Evolutionary conservation across 2,329 filamentous ascomycete genomes (phyloP).

Genomic region (Aspergillus sp.): DNA sequence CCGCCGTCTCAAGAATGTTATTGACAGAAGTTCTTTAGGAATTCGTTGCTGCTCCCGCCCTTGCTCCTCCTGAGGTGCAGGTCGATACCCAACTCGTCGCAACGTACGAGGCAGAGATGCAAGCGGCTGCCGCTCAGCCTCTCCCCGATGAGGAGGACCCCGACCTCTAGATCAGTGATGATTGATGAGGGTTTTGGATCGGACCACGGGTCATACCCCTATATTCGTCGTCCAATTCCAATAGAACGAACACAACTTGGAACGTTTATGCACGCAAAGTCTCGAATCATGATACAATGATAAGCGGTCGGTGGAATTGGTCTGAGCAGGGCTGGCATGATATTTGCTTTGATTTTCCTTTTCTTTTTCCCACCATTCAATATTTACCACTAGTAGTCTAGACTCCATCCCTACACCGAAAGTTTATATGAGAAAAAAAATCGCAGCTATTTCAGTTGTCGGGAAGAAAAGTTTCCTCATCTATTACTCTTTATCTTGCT

Average conservation of each 20-base stretch:
- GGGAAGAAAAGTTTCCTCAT: conserved; percentile 13
- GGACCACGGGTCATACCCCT: conserved; percentile 4
- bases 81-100: conserved; percentile 82
- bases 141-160: conserved; percentile 94
- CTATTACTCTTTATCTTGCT: neutral
- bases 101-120: conserved; percentile 87
- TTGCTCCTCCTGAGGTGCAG: conserved; percentile 87
- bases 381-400: conserved; percentile 29
- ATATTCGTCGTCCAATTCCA: conserved; percentile 11
- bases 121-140: conserved; percentile 73
- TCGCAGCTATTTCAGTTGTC: conserved; percentile 16
- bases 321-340: conserved; percentile 35
- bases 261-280: conserved; percentile 25
- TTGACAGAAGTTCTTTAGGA: conserved; percentile 59
- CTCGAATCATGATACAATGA: conserved; percentile 39
- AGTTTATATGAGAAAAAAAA: conserved; percentile 25
- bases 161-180: conserved; percentile 43
- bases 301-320: conserved; percentile 32
- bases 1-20: conserved; percentile 17
- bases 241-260: conserved; percentile 14
- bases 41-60: conserved; percentile 91
- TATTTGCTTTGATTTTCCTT: conserved; percentile 28
- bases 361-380: conserved; percentile 19
- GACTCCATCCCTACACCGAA: conserved; percentile 20
- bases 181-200: conserved; percentile 12